Evolutionary conservation across 1,139 yeast species (phyloP).

Genomic region (Suhomyces coccinellae): DNA sequence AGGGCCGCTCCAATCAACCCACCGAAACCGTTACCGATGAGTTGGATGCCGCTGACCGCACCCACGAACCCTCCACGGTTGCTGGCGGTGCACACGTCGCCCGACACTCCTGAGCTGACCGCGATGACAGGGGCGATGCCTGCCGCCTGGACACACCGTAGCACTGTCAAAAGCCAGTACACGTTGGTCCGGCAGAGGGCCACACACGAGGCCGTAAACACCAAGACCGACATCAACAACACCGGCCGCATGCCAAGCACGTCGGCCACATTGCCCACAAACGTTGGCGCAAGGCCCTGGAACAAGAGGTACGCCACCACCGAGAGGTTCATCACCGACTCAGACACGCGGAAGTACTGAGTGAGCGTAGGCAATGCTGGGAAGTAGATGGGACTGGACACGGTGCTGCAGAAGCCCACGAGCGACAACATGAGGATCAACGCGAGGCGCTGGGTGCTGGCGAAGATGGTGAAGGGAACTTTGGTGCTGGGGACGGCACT

Average conservation of each 20-base stretch:
- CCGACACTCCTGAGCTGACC: conserved; percentile 41
- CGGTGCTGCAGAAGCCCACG: conserved; percentile 42
- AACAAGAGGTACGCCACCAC: conserved; percentile 39
- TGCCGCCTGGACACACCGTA: conserved; percentile 43
- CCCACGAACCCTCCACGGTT: conserved; percentile 46
- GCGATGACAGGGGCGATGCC: conserved; percentile 45
- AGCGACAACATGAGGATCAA: conserved; percentile 29
- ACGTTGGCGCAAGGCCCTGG: conserved; percentile 53
- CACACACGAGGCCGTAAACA: conserved; percentile 57
- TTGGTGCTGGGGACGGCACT: too few relatives aligned
- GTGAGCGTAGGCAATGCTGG: conserved; percentile 44
- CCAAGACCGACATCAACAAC: conserved; percentile 49
- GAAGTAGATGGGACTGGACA: conserved; percentile 42
- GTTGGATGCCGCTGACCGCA: conserved; percentile 34
- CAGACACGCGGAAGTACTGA: conserved; percentile 25
- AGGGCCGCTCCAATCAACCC: conserved; percentile 42
- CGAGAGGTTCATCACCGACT: conserved; percentile 31
- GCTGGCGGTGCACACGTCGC: conserved; percentile 38
- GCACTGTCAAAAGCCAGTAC: conserved; percentile 37
- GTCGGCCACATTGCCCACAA: conserved; percentile 69
- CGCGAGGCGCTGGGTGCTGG: conserved; percentile 13
- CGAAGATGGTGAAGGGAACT: conserved; percentile 18
- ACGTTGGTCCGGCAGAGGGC: conserved; percentile 59
- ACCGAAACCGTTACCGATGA: conserved; percentile 43
- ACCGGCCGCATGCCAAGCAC: conserved; percentile 69